A percentile compares a stretch with the other conserved stretches of the same genome.
These are phyloP conservation scores for Endocarpon pusillum DNA, from an alignment of 495 filamentous ascomycete genomes.

Conservation along the genomic window DNA sequence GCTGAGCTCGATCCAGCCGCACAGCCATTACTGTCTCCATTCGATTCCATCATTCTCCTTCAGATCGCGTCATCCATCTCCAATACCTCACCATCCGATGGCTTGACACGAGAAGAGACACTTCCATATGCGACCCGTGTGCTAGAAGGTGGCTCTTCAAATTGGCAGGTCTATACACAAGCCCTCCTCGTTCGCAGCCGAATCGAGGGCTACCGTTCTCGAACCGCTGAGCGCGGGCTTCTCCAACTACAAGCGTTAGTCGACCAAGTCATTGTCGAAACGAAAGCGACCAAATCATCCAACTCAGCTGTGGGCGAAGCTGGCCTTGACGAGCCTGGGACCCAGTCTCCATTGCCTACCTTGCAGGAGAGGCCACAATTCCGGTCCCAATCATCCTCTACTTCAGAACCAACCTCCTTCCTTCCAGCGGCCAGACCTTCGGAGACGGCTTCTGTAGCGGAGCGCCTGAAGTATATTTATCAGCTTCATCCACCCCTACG, in stretches of 20 bases:
- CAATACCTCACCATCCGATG: constrained; percentile 68
- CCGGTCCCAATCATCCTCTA: constrained; percentile 13
- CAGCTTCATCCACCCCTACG: constrained; percentile 64
- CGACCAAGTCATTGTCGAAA: constrained; percentile 89
- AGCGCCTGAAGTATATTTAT: constrained; percentile 70
- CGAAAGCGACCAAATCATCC: constrained; percentile 28
- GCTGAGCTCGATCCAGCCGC: constrained; percentile 50
- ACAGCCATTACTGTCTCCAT: constrained; percentile 65
- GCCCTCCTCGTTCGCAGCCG: constrained; percentile 74
- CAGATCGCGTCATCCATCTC: constrained; percentile 71
- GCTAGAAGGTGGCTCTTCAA: constrained; percentile 71
- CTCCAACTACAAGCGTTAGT: constrained; percentile 92
- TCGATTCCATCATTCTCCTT: constrained; percentile 75
- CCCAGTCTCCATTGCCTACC: neutral
- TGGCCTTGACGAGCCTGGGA: constrained; percentile 8
- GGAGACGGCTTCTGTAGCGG: constrained; percentile 59
- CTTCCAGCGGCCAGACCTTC: constrained; percentile 57
- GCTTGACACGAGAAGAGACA: constrained; percentile 81
- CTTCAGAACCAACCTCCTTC: constrained; percentile 44
- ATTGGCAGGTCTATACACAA: constrained; percentile 97
- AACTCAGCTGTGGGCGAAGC: constrained; percentile 10
- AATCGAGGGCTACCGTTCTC: constrained; percentile 68
- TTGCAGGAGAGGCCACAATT: constrained; percentile 20
- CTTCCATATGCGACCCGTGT: constrained; percentile 80
- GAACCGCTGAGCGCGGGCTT: constrained; percentile 76